Conservation (phyloP, 164 flowering plant species). For the Warburgia ugandensis region DNA sequence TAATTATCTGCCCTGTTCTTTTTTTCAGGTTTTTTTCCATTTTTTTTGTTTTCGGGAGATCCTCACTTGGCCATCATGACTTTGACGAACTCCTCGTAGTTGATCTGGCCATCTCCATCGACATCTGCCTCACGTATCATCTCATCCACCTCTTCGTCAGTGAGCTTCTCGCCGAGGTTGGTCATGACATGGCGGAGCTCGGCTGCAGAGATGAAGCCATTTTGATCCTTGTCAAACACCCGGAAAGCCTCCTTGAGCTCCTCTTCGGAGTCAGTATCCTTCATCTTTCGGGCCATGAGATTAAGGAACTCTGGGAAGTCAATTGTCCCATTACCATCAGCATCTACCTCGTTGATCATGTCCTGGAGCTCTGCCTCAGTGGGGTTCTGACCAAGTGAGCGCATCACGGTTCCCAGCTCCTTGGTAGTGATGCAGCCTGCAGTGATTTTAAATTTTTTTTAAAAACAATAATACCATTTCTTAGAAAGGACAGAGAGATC, state of each 20-base stretch:
- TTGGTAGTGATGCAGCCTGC: conserved; percentile 81
- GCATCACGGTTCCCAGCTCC: conserved; percentile 81
- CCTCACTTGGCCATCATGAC: conserved; percentile 74
- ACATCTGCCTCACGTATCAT: conserved; percentile 88
- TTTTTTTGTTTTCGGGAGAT: conserved; percentile 1
- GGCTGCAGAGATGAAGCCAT: conserved; percentile 80
- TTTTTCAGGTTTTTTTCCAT: not conserved
- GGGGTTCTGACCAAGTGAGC: conserved; percentile 75
- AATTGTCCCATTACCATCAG: conserved; percentile 77
- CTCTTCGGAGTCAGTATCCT: conserved; percentile 81
- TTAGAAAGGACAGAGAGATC: not conserved
- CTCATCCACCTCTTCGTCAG: conserved; percentile 74
- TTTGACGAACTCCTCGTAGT: conserved; percentile 74
- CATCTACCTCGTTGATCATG: conserved; percentile 80
- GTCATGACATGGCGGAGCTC: conserved; percentile 84
- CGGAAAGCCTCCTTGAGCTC: conserved; percentile 79
- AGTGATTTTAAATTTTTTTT: not conserved
- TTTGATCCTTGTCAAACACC: conserved; percentile 78
- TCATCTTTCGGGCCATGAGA: conserved; percentile 85
- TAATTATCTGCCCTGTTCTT: conserved; percentile 5
- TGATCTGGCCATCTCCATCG: conserved; percentile 78
- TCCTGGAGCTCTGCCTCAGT: conserved; percentile 83
- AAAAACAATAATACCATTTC: not conserved
- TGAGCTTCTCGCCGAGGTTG: conserved; percentile 73
- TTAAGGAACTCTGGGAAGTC: conserved; percentile 77